Base-by-base conservation (phyloP, 2,329 filamentous ascomycete species). In the Talaromyces funiculosus region DNA sequence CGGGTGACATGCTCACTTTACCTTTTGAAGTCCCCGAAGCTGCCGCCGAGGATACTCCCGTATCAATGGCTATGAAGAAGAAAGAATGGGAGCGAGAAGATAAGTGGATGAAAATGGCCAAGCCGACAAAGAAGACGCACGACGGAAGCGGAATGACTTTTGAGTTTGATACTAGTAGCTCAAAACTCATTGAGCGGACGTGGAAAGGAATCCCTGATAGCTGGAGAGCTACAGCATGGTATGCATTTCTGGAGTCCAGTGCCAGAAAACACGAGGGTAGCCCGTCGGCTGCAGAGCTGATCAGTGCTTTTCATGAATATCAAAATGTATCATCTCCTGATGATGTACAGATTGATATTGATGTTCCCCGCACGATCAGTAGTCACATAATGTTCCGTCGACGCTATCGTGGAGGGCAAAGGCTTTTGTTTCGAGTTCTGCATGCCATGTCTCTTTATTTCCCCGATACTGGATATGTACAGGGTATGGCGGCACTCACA, bases 151-250 rank as follows among this genome's bases (percentile, higher is more conserved):
- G 86, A 16, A 87, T 86, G 82, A 78, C 77, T 12, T 88, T 87
- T 64, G 89, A 92, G 59, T 97, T 97, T 71, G 92, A 97, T 74
- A 83, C 84, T 38, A 86, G 83, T 64, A 90, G 89, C 71, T 82
- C 89, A n/a, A 92, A 97, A 73, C 80, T 99, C 45, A 87, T 96
- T 61, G 89, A 92, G 66, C 85, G 94, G 60, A 95, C 92, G 1
- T 99, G 94, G 94, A 99, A 99, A 73, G 94, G 94, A 31, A 96
- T 99, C 64, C 94, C 94, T 0, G 94, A 99, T 75, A 86, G 91
- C 64, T 99, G 94, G 94, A 88, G 94, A 56, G 85, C 89, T 33
- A 89, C 90, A 1, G 94, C 93, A 2, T 99, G 94, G 94, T 93
- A 93, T 77, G 91, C 92, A 3, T 99, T 99, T 71, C 82, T 99